Base-by-base conservation (phyloP, 768 basidiomycete species). In the Hericium rajendrae region DNA sequence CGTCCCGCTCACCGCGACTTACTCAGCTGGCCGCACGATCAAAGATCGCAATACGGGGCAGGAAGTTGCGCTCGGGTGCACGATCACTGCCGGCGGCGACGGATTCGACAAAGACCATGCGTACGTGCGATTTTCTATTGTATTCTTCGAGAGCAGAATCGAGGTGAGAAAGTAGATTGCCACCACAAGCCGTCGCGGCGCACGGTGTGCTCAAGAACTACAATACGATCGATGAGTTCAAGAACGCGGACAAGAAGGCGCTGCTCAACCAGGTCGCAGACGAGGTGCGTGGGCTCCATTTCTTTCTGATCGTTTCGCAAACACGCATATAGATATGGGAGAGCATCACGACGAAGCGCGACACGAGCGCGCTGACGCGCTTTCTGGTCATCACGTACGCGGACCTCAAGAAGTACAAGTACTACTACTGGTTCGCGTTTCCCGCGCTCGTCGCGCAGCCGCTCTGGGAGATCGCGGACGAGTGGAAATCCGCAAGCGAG, bases 401-500 rank as follows among this genome's bases (percentile, higher is more conserved):
- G 0, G 97, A 99, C 71, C 84, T 99, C 64, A 99, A 98, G 78
- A 97, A 94, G 70, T 97, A 97, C 76, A 88, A 86, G 63, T 98
- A 93, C 68, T 94, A 86, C 66, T 97, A 97, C 72, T 99, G 95
- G 97, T 97, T 97, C 66, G 88, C 90, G 0, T 97, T 97, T 69
- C 95, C 97, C 2, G 92, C 94, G 0, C 85, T 97, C 62, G 85
- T 86, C 0, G 76, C 89, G 20, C 92, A 91, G 63, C 94, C 97
- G 6, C 82, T 87, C 5, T 97, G 94, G 94, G 86, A 91, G 74
- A 85, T 90, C 62, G 73, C 75, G 38, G 79, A 76, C 11, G 87
- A 85, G 0, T 88, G 88, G 83, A 72, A 67, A 51, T 54, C 62
- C 32, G 86, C 81, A 3, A 68, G 71, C 0, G 73, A 72, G 3